Percentiles rank a stretch among this genome's conserved stretches.
Conservation (phyloP, 2,329 filamentous ascomycete species). For the Aspergillus sp. region DNA sequence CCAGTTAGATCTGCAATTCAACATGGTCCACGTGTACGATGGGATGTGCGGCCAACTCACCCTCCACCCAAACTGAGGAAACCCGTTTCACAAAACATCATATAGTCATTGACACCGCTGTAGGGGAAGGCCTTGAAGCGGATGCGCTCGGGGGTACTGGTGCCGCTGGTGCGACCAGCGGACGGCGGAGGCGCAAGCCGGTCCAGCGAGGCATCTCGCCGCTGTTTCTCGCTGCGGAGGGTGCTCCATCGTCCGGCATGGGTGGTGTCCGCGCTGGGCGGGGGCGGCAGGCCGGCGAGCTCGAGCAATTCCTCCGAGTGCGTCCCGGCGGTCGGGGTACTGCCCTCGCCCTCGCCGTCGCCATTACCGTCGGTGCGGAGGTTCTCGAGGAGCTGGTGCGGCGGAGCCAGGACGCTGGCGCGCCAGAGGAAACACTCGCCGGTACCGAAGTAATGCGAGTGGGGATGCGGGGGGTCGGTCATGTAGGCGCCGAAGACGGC, state of each 20-base stretch:
- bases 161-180: constrained; percentile 35
- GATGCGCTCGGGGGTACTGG: constrained; percentile 68
- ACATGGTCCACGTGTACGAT: constrained; percentile 16
- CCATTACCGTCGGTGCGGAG: constrained; percentile 7
- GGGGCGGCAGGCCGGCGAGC: constrained; percentile 61
- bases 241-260: constrained; percentile 61
- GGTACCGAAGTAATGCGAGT: constrained; percentile 85
- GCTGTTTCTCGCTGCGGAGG: constrained; percentile 36
- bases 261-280: constrained; percentile 65
- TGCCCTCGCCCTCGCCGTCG: too few relatives aligned
- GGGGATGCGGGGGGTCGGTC: constrained; percentile 79
- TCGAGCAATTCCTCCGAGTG: constrained; percentile 44
- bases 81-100: constrained; percentile 84
- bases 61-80: constrained; percentile 85
- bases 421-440: constrained; percentile 95
- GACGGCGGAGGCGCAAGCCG: constrained; percentile 14
- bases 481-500: constrained; percentile 87
- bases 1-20: background rate
- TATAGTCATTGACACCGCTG: constrained; percentile 92
- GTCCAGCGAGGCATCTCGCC: constrained; percentile 8
- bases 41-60: constrained; percentile 35
- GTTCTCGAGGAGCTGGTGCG: constrained; percentile 10
- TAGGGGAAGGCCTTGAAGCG: constrained; percentile 98
- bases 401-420: constrained; percentile 60
- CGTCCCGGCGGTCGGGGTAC: background rate